Evolutionary conservation across 1,284 basidiomycete species (phyloP), one percentile per base, ranked within the genome.

Genomic region (Amylostereum areolatum): DNA sequence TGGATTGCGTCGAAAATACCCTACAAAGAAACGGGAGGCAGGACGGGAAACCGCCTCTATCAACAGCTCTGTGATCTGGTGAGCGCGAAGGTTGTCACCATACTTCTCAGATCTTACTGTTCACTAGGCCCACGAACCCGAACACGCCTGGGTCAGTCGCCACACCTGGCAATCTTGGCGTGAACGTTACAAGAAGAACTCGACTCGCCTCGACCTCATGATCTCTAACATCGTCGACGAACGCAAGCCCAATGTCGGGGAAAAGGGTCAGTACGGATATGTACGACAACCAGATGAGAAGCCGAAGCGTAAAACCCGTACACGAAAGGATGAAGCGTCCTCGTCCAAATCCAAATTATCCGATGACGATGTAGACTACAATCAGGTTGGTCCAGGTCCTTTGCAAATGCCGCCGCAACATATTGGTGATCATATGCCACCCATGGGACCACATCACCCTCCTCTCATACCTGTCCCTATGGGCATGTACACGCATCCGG

Each of bases 81-180:
- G 55, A 35, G 73, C 60, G 24, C 36, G 31, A 1, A 41, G 27
- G 30, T 25, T 39, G 33, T 45, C 31, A 5, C 34, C 29, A 45
- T 35, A 4, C 42, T 3, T 46, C 32, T 34, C 30, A 40, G 36
- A 45, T 30, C 40, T 47, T 18, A 33, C 46, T 49, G 27, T 45
- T 12, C 9, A 28, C 47, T 41, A 85, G 87, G 69, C 68, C 37
- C 64, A 66, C 47, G 81, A 87, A 53, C 81, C 83, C 1, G 83
- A 85, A 52, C 89, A 79, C 59, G 71, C 74, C 2, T 90, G 87
- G 87, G 88, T 88, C 25, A 74, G 71, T 27, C 78, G 86, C n/a
- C 87, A 90, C 60, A 88, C 87, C 7, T 90, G 87, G 87, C 86
- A 89, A 55, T 90, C 88, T 11, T 90, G 87, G 87, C 78, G 88